Conservation (phyloP, 345 rosid genomes). For the Eucalyptus lansdowneana region DNA sequence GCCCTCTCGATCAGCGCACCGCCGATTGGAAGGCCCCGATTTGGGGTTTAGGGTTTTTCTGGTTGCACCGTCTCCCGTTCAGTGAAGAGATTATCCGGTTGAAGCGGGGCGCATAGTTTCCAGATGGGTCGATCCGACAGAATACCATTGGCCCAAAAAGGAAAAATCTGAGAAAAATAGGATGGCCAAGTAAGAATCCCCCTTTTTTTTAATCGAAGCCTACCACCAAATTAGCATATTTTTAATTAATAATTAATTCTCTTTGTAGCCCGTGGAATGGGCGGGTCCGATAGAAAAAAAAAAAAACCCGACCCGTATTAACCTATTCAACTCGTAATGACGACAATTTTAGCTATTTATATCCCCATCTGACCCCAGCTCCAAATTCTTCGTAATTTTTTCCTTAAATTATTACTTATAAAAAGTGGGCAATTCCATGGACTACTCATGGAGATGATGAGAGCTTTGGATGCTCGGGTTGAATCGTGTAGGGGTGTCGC, state of each 20-base stretch:
- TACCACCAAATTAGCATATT: not conserved
- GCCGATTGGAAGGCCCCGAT: not conserved
- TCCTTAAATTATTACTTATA: fast-evolving
- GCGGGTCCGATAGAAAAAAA: fast-evolving
- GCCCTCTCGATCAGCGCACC: not conserved
- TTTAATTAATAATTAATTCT: not conserved
- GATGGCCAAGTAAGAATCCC: not conserved
- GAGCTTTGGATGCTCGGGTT: not conserved
- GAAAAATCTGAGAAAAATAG: not conserved
- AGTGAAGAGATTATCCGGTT: not conserved
- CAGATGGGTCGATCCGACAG: not conserved
- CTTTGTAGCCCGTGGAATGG: not conserved
- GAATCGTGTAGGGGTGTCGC: too few species aligned
- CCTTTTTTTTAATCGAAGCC: not conserved
- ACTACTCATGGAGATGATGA: not conserved
- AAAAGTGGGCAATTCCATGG: not conserved
- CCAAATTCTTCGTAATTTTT: not conserved
- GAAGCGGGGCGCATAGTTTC: not conserved
- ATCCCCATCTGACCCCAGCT: fast-evolving
- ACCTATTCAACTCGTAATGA: not conserved
- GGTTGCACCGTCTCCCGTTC: not conserved
- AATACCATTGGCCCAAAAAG: not conserved
- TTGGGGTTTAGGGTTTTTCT: not conserved
- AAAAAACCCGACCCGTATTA: fast-evolving
- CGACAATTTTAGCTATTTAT: fast-evolving